A percentile compares a stretch with the other conserved stretches of the same genome.
phyloP scores from a whole-genome alignment of 1,284 basidiomycete genomes.

The Melampsora larici-populina region DNA sequence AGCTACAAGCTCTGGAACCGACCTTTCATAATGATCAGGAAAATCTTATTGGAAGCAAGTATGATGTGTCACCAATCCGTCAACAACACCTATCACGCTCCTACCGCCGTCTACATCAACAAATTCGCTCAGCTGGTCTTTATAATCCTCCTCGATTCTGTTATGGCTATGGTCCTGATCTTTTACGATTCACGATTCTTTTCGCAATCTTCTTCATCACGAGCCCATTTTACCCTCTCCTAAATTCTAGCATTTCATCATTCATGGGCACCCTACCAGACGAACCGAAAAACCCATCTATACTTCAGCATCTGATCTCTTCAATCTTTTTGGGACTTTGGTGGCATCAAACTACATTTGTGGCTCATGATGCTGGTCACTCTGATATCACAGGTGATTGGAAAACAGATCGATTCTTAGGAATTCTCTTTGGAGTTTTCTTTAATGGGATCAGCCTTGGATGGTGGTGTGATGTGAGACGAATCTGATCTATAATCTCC shows the following conservation, averaged over 20 bases:
- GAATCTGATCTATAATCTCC: slow-evolving; percentile 46
- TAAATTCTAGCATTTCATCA: background rate
- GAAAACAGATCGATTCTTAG: slow-evolving; percentile 73
- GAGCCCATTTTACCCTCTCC: slow-evolving; percentile 56
- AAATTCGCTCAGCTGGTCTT: slow-evolving; percentile 73
- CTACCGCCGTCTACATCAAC: slow-evolving; percentile 74
- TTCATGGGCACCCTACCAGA: background rate
- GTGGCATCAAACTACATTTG: slow-evolving; percentile 93
- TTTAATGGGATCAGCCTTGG: slow-evolving; percentile 88
- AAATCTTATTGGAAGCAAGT: slow-evolving; percentile 42
- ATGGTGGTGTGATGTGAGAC: slow-evolving; percentile 94
- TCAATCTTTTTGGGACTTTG: slow-evolving; percentile 78
- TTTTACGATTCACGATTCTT: slow-evolving; percentile 72
- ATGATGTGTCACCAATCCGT: slow-evolving; percentile 43
- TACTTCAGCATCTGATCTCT: slow-evolving; percentile 54
- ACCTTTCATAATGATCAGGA: slow-evolving; percentile 12
- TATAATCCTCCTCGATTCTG: too few species aligned
- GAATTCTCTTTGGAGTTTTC: slow-evolving; percentile 77
- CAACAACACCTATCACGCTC: slow-evolving; percentile 55
- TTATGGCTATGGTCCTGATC: slow-evolving; percentile 83
- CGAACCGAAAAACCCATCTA: background rate
- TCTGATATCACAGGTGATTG: slow-evolving; percentile 87
- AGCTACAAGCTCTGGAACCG: slow-evolving; percentile 46
- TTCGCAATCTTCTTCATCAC: slow-evolving; percentile 63
- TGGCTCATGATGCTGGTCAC: slow-evolving; percentile 92